These are phyloP conservation scores for Scorias spongiosa DNA, from an alignment of 2,329 filamentous ascomycete genomes.

Conservation along the genomic window DNA sequence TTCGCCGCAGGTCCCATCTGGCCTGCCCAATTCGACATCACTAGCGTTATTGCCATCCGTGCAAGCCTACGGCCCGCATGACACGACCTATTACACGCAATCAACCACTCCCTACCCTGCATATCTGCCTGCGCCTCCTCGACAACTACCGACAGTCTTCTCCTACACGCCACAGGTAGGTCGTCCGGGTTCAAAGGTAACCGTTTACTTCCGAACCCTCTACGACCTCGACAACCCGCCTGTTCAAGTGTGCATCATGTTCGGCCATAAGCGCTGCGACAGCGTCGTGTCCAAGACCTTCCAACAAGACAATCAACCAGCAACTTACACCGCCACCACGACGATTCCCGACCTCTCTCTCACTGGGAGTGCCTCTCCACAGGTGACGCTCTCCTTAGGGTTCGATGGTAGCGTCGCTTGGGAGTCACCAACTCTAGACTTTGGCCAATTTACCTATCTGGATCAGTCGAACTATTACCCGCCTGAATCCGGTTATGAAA, in stretches of 20 bases:
- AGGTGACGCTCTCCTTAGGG: constrained; percentile 43
- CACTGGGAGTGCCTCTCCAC: constrained; percentile 39
- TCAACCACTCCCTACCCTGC: constrained; percentile 50
- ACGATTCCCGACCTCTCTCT: constrained; percentile 53
- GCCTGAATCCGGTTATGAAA: constrained; percentile 14
- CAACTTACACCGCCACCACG: constrained; percentile 56
- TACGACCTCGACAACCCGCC: constrained; percentile 52
- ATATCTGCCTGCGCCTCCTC: constrained; percentile 49
- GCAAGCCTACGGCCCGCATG: constrained; percentile 34
- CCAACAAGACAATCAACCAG: constrained; percentile 39
- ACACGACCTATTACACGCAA: constrained; percentile 31
- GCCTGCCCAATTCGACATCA: constrained; percentile 27
- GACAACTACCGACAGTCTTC: constrained; percentile 47
- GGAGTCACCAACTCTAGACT: constrained; percentile 32
- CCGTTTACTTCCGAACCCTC: constrained; percentile 57
- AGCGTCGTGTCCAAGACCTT: constrained; percentile 45
- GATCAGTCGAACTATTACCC: constrained; percentile 14
- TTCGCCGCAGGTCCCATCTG: constrained; percentile 35
- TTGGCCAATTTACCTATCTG: constrained; percentile 46
- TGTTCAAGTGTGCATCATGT: constrained; percentile 45
- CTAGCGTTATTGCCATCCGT: constrained; percentile 27
- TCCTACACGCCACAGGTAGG: constrained; percentile 58
- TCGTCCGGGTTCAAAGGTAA: constrained; percentile 52
- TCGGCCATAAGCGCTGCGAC: constrained; percentile 61
- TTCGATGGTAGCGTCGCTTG: constrained; percentile 31